Evolutionary conservation across 2,329 filamentous ascomycete species (phyloP), one percentile per base, ranked within the genome.

Genomic region (Exophiala phaeomuriformis): DNA sequence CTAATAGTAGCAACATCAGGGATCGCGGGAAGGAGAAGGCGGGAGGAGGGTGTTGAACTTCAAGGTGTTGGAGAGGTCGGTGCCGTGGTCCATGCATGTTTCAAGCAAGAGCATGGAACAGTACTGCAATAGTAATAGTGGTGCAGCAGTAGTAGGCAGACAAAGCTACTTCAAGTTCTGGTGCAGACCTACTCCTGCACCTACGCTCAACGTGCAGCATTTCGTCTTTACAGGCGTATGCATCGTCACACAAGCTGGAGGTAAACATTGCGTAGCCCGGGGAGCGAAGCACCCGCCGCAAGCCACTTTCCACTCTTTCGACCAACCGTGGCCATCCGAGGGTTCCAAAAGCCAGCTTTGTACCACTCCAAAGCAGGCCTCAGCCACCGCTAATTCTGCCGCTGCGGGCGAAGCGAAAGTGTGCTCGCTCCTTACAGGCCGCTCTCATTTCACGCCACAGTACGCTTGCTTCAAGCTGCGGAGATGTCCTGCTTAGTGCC

Each of bases 341-440:
- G 31, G 28, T 45, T 8, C 29, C 28, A 9, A 46, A 45, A 40
- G 9, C 49, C 41, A 45, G 19, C n/a, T 45, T 44, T 39, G 42
- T n/a, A 19, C 32, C 39, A 45, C 31, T n/a, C 40, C 28, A 45
- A 39, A 39, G 19, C 49, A 37, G n/a, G 31, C 49, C 10, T 51
- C 49, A 51, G 49, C 49, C 49, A 51, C 49, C 49, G 49, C 49
- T 51, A 51, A 32, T 5, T 3, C 42, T 3, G 8, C 3, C n/a
- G 5, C 19, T 29, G 42, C 12, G 3, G 39, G 6, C 10, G 12
- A 50, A 44, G 48, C 48, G 48, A 50, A 10, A 28, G 19, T 33
- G 19, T 30, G 41, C n/a, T 31, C 31, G 27, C 40, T 36, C 12
- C 39, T 43, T n/a, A 35, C 4, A 28, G 39, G 39, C 12, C 10